Evolutionary conservation across 345 rosid species (phyloP).

Genomic region (Nephelium lappaceum): DNA sequence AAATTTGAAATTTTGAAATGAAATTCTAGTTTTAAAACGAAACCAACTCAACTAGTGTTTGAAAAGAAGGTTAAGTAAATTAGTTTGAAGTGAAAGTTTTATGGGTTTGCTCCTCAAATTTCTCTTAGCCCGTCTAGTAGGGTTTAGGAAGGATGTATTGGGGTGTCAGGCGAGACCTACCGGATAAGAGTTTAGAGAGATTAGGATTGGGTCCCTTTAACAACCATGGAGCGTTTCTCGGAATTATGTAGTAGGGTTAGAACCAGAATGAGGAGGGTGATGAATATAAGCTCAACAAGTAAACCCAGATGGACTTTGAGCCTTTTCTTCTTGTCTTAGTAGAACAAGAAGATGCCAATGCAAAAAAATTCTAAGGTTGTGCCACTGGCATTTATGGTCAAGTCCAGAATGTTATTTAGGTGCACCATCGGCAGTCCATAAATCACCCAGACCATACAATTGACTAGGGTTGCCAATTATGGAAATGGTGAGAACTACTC

Average conservation of each 20-base stretch:
- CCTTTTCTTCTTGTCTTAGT: constrained; percentile 44
- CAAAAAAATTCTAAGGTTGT: constrained; percentile 55
- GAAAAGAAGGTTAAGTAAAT: no score
- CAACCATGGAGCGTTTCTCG: constrained; percentile 46
- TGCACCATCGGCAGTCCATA: constrained; percentile 81
- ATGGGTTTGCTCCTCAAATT: no score
- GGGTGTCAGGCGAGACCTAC: no score
- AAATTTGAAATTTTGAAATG: no score
- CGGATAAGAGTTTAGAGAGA: no score
- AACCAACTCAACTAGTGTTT: no score
- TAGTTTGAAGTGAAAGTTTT: no score
- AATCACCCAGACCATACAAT: constrained; percentile 84
- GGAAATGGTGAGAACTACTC: constrained; percentile 74
- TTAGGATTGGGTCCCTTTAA: constrained; percentile 69
- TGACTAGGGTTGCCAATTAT: constrained; percentile 74
- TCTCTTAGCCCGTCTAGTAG: no score
- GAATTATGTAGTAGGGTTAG: constrained; percentile 51
- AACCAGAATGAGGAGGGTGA: constrained; percentile 33
- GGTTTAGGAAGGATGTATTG: no score
- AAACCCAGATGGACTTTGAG: constrained; percentile 32
- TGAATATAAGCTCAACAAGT: constrained; percentile 42
- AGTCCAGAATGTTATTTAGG: constrained; percentile 62
- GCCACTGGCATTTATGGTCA: constrained; percentile 78
- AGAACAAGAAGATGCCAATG: constrained; percentile 48
- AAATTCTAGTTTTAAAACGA: no score